phyloP scores from a whole-genome alignment of 148 eudicot genomes.

The Fagopyrum homotropicum region DNA sequence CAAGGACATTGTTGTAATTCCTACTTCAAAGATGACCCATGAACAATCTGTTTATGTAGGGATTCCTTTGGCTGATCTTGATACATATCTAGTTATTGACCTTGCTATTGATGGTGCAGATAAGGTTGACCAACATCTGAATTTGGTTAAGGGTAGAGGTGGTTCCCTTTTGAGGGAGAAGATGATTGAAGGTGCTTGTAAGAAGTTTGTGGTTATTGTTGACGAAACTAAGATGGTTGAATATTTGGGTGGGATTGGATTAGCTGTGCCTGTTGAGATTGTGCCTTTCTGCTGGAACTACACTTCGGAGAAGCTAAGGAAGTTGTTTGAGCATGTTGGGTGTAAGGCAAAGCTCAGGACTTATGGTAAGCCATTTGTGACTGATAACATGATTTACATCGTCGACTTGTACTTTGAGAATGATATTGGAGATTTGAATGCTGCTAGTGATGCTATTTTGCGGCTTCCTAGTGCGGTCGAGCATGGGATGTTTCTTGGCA shows the following conservation, averaged over 20 bases:
- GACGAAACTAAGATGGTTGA: constrained; percentile 55
- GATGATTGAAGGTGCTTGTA: constrained; percentile 53
- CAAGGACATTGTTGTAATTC: constrained; percentile 59
- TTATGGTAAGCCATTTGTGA: constrained; percentile 44
- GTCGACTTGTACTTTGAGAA: constrained; percentile 71
- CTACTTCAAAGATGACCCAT: constrained; percentile 67
- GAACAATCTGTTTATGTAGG: constrained; percentile 57
- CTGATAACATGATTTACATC: constrained; percentile 75
- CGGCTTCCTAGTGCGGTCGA: constrained; percentile 75
- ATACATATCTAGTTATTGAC: constrained; percentile 59
- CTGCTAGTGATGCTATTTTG: constrained; percentile 63
- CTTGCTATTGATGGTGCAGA: constrained; percentile 75
- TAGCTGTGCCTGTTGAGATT: constrained; percentile 68
- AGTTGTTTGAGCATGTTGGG: constrained; percentile 34
- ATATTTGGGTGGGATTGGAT: constrained; percentile 48
- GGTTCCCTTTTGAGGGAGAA: constrained; percentile 56
- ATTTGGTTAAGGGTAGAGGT: constrained; percentile 61
- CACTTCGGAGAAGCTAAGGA: constrained; percentile 28
- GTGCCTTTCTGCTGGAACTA: constrained; percentile 60
- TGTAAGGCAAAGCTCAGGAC: constrained; percentile 47
- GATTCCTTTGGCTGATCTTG: constrained; percentile 71
- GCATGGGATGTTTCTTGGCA: constrained; percentile 82
- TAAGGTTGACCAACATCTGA: constrained; percentile 54
- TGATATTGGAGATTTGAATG: constrained; percentile 69
- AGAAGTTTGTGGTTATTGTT: constrained; percentile 52